Evolutionary conservation across 1,284 basidiomycete species (phyloP).

Genomic region (Ustilago shanxiensis): DNA sequence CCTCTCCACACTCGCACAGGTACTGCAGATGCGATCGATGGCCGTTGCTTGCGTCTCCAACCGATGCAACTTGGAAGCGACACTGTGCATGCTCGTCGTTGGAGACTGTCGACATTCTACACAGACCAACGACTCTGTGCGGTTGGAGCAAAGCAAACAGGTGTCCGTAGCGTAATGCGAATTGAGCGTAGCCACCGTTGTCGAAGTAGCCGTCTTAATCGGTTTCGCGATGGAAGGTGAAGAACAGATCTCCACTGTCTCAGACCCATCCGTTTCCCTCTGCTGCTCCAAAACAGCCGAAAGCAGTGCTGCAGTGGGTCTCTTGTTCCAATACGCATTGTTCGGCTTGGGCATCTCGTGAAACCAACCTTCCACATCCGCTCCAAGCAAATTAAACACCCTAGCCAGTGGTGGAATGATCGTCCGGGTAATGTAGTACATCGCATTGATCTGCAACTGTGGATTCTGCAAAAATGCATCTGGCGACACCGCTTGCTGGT

Average conservation of each 20-base stretch:
- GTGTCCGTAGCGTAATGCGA: conserved; percentile 81
- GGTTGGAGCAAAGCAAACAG: conserved; percentile 79
- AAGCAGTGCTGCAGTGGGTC: conserved; percentile 18
- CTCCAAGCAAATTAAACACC: conserved; percentile 91
- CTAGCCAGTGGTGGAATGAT: conserved; percentile 90
- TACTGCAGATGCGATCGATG: conserved; percentile 55
- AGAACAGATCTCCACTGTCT: not conserved
- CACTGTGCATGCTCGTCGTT: conserved; percentile 24
- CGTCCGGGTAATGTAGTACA: conserved; percentile 90
- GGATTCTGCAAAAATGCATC: conserved; percentile 81
- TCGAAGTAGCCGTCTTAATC: conserved; percentile 44
- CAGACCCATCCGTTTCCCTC: not conserved
- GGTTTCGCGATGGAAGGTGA: not conserved
- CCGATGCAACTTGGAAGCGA: conserved; percentile 26
- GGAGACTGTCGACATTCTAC: conserved; percentile 48
- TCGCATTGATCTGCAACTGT: conserved; percentile 80
- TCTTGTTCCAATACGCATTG: conserved; percentile 36
- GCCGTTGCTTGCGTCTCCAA: conserved; percentile 32
- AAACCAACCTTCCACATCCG: conserved; percentile 89
- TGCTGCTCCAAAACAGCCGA: conserved; percentile 20
- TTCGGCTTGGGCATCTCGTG: conserved; percentile 80
- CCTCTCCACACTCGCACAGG: conserved; percentile 43
- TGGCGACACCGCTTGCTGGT: conserved; percentile 85
- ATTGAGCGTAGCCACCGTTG: conserved; percentile 75
- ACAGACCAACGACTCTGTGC: conserved; percentile 72